phyloP scores from a whole-genome alignment of 202 grass and related monocot genomes.

The Schoenoplectus tabernaemontani region DNA sequence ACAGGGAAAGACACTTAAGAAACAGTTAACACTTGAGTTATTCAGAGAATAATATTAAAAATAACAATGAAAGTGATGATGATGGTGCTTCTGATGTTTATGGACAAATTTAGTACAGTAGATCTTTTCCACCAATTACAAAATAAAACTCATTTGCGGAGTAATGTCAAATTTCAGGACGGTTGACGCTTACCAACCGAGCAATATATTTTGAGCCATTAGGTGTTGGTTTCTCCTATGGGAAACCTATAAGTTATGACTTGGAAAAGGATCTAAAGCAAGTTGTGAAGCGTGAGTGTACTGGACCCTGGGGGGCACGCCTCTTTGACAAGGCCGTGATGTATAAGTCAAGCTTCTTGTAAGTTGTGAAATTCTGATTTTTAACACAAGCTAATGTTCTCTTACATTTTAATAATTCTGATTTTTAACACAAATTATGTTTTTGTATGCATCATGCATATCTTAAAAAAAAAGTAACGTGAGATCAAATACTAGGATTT shows the following conservation, averaged over 20 bases:
- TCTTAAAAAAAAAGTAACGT: background rate
- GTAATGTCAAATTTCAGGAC: constrained; percentile 43
- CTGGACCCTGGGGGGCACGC: constrained; percentile 80
- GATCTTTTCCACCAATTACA: background rate
- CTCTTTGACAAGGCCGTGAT: constrained; percentile 97
- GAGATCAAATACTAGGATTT: background rate
- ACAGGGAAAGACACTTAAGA: background rate
- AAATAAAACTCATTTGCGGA: background rate
- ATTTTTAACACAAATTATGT: background rate
- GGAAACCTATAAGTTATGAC: constrained; percentile 54
- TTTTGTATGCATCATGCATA: background rate
- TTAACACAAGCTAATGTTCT: background rate
- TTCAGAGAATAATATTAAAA: background rate
- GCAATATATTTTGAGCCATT: constrained; percentile 83
- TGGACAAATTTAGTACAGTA: background rate
- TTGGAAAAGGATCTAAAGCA: constrained; percentile 70
- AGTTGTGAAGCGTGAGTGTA: constrained; percentile 66
- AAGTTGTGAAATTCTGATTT: constrained; percentile 29
- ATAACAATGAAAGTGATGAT: background rate
- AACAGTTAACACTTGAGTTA: background rate
- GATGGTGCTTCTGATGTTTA: background rate
- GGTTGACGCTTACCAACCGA: constrained; percentile 76
- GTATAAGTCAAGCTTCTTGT: constrained; percentile 81
- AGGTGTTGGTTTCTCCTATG: constrained; percentile 58
- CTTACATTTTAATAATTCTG: background rate